Evolutionary conservation across 129 eudicot genomes (phyloP), one percentile per base, ranked within the genome.

Genomic region (Kitagawia praeruptora): DNA sequence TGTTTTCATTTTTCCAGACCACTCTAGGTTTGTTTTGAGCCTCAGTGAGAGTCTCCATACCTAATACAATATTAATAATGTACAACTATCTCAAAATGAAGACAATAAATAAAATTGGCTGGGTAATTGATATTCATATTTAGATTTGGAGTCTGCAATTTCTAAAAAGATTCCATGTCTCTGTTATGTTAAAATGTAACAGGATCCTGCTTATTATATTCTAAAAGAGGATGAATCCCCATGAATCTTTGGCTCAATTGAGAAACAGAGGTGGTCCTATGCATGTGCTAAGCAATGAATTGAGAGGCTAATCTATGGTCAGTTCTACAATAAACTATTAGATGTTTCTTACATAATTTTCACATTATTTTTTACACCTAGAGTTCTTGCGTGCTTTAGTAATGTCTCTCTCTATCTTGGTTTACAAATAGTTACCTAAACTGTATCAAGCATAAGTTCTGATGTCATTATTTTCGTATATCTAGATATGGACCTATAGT

Each of bases 151-250:
- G 48, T 39, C 19, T 70, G 75, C 47, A 23, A 10, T 44, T 71
- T n/a, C 18, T 75, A 2, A 45, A 45, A 46, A 25, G 18, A 18
- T 73, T 38, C 37, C 44, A 51, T 79, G 51, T 81, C 71, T 63
- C 78, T 7, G 71, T 70, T 49, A 1, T 81, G 80, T 38, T 49
- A 76, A 69, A 56, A 37, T 75, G 70, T 72, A 2, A 78, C 88
- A 95, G 99, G 99, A 95, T 89, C 99, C 99, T 75, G 87, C 91
- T 11, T 95, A 95, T 84, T 95, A 82, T 84, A 75, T 95, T 48
- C 96, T 95, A 4, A 86, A 84, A 79, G 99, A 95, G 84, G 95
- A 95, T 70, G 76, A 84, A 6, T 94, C 98, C 44, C 98, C 98
- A 54, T 94, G 98, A 92, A 94, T 94, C 75, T 92, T 94, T 85